Evolutionary conservation across 2,329 filamentous ascomycete species (phyloP), one percentile per base, ranked within the genome.

Genomic region (Pseudogymnoascus sp.): DNA sequence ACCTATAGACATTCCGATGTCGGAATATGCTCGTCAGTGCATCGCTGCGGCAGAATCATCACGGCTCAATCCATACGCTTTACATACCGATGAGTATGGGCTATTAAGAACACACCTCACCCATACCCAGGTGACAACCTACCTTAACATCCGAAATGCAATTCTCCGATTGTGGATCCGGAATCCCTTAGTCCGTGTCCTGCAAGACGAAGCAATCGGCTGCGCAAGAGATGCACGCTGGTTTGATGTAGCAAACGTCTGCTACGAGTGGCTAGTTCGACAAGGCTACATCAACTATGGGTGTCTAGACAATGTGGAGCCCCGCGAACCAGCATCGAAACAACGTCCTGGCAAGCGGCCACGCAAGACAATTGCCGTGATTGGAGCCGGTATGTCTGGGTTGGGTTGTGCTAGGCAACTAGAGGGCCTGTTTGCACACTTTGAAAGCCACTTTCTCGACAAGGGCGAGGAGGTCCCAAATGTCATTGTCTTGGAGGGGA

Each of bases 231-330:
- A 96, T 70, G 81, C 83, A 61, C 86, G 92, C 61, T 97, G 92
- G 86, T 96, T 96, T 74, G 88, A 91, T 64, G 83, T 93, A 52
- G 92, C 94, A 8, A 90, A 86, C 66, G 82, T 97, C 62, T 94
- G 92, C 67, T 95, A 94, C 72, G 87, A 96, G 74, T 99, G 93
- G 93, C 83, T 99, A 16, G 81, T 92, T 62, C 87, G 93, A 64
- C 86, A 89, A 67, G 94, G 94, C 19, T 96, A 96, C 73, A 96
- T 99, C 78, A 99, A 99, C 74, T 97, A 92, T 73, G 94, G 95
- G 14, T 97, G 94, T 73, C 83, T 94, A 2, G 85, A 92, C 70
- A 77, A 92, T n/a, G 37, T 73, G 76, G 52, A 78, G 74, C 60
- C 70, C 72, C 39, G 67, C 62, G 55, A 70, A 69, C 66, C 72